These are phyloP conservation scores for Clausena lansium DNA, from an alignment of 345 rosid genomes.

Conservation along the genomic window DNA sequence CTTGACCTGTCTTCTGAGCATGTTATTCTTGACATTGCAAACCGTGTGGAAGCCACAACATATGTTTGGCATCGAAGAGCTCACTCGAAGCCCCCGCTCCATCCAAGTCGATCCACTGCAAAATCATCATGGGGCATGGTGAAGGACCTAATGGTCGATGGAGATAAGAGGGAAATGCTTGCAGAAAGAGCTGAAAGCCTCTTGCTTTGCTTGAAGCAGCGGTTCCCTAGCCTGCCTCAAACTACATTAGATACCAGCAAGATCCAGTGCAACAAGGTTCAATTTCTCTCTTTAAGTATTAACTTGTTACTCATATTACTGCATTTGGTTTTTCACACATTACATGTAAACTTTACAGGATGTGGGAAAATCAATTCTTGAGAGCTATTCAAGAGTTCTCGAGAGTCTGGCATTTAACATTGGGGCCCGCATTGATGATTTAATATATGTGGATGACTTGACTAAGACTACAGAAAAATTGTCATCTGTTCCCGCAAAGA, in stretches of 20 bases:
- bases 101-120: constrained; percentile 48
- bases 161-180: constrained; percentile 80
- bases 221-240: constrained; percentile 84
- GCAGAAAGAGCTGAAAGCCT: constrained; percentile 93
- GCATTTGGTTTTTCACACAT: background rate
- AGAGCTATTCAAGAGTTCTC: constrained; percentile 91
- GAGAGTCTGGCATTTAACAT: constrained; percentile 91
- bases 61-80: constrained; percentile 80
- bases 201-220: constrained; percentile 84
- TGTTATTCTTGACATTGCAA: constrained; percentile 79
- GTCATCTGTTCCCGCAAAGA: constrained; percentile 53
- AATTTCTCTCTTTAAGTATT: background rate
- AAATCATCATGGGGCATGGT: constrained; percentile 91
- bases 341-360: constrained; percentile 45
- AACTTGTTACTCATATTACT: background rate
- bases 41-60: constrained; percentile 82
- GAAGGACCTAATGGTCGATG: constrained; percentile 81
- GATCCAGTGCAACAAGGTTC: constrained; percentile 91
- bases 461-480: constrained; percentile 68
- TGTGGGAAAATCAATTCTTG: constrained; percentile 88
- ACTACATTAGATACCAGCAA: constrained; percentile 88
- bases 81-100: constrained; percentile 48
- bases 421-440: constrained; percentile 81
- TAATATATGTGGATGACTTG: constrained; percentile 85
- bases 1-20: constrained; percentile 93